Evolutionary conservation across 495 filamentous ascomycete genomes (phyloP).

Genomic region (Evernia prunastri): DNA sequence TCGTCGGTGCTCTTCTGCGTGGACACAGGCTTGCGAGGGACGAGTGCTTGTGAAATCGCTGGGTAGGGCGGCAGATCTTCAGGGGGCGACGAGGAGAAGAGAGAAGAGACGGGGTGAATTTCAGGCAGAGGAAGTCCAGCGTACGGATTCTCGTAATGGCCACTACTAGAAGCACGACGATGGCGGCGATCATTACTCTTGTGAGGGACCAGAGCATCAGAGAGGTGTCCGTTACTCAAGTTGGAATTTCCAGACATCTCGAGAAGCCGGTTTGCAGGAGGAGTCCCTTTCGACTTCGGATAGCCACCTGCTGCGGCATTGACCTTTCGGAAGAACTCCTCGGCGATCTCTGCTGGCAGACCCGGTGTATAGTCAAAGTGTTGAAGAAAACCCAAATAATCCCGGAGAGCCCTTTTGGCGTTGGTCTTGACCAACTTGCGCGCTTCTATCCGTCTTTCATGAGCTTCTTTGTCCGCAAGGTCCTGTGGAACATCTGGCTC

Average conservation of each 20-base stretch:
- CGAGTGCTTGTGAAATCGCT: constrained; percentile 33
- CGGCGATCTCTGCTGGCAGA: constrained; percentile 52
- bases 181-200: constrained; percentile 3
- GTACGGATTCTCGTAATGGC: constrained; percentile 21
- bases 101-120: constrained; percentile 44
- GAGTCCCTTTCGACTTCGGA: constrained; percentile 28
- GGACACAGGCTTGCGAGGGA: constrained; percentile 14
- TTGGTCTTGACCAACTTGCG: constrained; percentile 60
- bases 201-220: constrained; percentile 29
- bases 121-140: constrained; percentile 26
- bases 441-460: constrained; percentile 47
- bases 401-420: constrained; percentile 66
- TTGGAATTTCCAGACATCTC: constrained; percentile 29
- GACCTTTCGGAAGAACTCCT: constrained; percentile 61
- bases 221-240: constrained; percentile 32
- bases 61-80: constrained; percentile 53
- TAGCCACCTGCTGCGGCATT: constrained; percentile 47
- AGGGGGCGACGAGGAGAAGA: constrained; percentile 52
- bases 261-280: constrained; percentile 21
- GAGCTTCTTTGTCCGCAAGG: constrained; percentile 29
- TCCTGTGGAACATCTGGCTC: not conserved
- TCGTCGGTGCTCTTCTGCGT: constrained; percentile 32
- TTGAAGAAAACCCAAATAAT: constrained; percentile 61
- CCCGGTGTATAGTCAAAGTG: constrained; percentile 72
- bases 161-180: constrained; percentile 14